These are phyloP conservation scores for Fusarium equiseti DNA, from an alignment of 2,329 filamentous ascomycete genomes.

Conservation along the genomic window DNA sequence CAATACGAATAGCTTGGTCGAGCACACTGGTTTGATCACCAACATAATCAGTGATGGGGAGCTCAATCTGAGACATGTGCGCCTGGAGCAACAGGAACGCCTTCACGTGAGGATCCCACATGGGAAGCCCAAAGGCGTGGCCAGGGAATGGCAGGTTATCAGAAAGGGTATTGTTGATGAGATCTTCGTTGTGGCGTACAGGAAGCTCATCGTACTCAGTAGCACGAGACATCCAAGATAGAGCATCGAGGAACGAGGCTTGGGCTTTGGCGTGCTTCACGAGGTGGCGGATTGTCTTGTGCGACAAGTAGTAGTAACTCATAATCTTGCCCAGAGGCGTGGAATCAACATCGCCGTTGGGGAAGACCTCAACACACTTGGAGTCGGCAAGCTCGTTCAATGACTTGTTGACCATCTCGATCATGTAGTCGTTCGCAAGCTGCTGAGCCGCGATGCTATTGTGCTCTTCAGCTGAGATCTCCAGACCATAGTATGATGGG, in stretches of 20 bases:
- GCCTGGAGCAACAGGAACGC: constrained; percentile 93
- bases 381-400: constrained; percentile 85
- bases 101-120: constrained; percentile 99
- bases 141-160: constrained; percentile 77
- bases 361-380: constrained; percentile 83
- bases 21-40: constrained; percentile 91
- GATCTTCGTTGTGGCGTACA: constrained; percentile 97
- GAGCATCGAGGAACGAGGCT: constrained; percentile 82
- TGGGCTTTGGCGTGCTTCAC: constrained; percentile 79
- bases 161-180: constrained; percentile 93
- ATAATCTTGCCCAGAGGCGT: constrained; percentile 97
- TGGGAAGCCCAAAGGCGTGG: constrained; percentile 76
- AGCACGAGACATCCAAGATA: constrained; percentile 93
- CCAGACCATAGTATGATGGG: constrained; percentile 95
- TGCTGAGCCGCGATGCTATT: constrained; percentile 87
- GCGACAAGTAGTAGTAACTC: constrained; percentile 98
- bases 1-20: constrained; percentile 96
- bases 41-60: constrained; percentile 97
- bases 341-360: constrained; percentile 89
- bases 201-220: constrained; percentile 98
- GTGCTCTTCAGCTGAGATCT: constrained; percentile 93
- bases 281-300: constrained; percentile 91
- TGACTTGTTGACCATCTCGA: constrained; percentile 89
- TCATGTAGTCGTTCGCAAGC: constrained; percentile 93
- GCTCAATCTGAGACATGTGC: constrained; percentile 90